Evolutionary conservation across 2,329 filamentous ascomycete species (phyloP), one percentile per base, ranked within the genome.

Genomic region (Nothophoma quercina): DNA sequence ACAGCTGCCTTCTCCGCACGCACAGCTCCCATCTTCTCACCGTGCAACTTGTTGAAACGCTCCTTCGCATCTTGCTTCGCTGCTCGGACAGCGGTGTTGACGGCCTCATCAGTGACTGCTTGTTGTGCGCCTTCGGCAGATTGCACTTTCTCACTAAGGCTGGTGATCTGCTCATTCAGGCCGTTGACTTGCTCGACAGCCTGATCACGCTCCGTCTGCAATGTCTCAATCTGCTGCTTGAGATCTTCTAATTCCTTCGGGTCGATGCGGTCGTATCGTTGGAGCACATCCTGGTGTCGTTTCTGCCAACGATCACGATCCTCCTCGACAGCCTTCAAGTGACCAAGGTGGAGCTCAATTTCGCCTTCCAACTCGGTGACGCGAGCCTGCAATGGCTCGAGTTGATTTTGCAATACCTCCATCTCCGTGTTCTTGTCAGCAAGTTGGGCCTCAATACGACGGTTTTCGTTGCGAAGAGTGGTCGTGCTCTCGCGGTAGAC

Each of bases 251-350:
- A 84, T 69, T 98, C 93, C 3, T 90, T 91, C 34, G 95, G 93
- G 69, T 99, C 95, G 44, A 96, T 91, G 49, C 93, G 90, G 63
- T 96, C 93, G 69, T 98, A 97, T 72, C 96, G 97, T 61, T 91
- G 92, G 42, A 99, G 84, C 56, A 99, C 97, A 63, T 96, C 91
- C 70, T 98, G 92, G 1, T 92, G 96, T 19, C 95, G 88, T 79
- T 97, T 93, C 75, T 96, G 92, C 90, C 93, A 97, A 51, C 91
- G 86, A 70, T 98, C 93, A 13, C 95, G 88, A 70, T 98, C 93
- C 65, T 95, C 89, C 61, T 96, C 89, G 8, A 98, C 82, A 58
- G 97, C 84, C 67, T 90, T 91, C 69, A 97, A 85, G 70, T 98
- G 93, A 10, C 91, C 91, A 61, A 96, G 88, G 65, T 93, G 89